Evolutionary conservation across 2,329 filamentous ascomycete species (phyloP), one percentile per base, ranked within the genome.

Genomic region (Arthrobotrys sinensis): DNA sequence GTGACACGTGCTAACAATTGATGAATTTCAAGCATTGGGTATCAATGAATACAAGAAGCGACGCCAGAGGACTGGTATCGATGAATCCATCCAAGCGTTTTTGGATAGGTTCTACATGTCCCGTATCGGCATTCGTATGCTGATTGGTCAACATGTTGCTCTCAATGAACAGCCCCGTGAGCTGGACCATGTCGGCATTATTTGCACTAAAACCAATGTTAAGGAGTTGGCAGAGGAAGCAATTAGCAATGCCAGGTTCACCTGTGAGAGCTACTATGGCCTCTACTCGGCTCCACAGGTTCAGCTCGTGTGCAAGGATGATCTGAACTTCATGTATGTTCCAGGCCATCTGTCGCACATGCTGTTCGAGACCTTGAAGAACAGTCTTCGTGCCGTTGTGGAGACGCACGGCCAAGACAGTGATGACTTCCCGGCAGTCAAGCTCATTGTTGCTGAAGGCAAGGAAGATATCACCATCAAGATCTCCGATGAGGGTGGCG

Each of bases 41-140:
- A 97, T 99, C 81, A 89, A 98, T 76, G 96, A 99, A 86, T 99
- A 97, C 88, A 99, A 99, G 87, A 93, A 95, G 70, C 95, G 92
- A 84, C 90, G 94, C 79, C 96, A 99, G 88, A 91, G 96, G 67
- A 96, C 98, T 91, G 96, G 98, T 84, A 99, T 99, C 83, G 96
- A 98, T 85, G 91, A 94, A 84, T 96, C 94, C 82, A 97, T 99
- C 76, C 96, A 99, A 85, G 91, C 93, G 69, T 99, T 99, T 87
- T 90, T 99, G 81, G 96, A 99, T 86, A 93, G 96, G 76, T 99
- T 99, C 86, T 99, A 99, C 88, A 99, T 99, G 96, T 97, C 94
- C 52, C 93, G 96, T 80, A 99, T 99, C 83, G 96, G 96, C 81
- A 99, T 99, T 82, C 93, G 96, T 82, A 99, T 99, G 96, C 90